Evolutionary conservation across 2,329 filamentous ascomycete genomes (phyloP).

Genomic region (Dactylellina leptospora): DNA sequence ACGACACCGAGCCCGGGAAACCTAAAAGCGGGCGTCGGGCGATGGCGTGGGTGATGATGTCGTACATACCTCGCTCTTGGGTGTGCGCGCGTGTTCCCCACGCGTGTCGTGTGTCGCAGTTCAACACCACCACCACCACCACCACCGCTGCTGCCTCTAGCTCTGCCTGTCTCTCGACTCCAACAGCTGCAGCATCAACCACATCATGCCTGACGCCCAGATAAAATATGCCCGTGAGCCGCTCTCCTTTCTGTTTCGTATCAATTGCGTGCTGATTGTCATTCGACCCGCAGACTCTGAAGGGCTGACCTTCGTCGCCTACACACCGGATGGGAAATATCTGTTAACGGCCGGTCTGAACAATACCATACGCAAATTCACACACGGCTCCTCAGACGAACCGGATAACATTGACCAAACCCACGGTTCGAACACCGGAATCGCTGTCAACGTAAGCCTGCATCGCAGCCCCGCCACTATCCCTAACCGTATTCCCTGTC

Average conservation of each 20-base stretch:
- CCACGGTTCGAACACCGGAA: slow-evolving; percentile 82
- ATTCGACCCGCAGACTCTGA: slow-evolving; percentile 70
- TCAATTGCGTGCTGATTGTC: background rate
- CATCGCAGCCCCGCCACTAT: background rate
- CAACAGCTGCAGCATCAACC: too few species aligned
- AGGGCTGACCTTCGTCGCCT: slow-evolving; percentile 84
- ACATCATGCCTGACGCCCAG: slow-evolving; percentile 41
- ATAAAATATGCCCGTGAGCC: slow-evolving; percentile 45
- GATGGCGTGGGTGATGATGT: too few species aligned
- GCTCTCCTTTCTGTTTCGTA: background rate
- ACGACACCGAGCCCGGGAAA: too few species aligned
- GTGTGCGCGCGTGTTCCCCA: too few species aligned
- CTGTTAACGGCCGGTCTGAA: slow-evolving; percentile 92
- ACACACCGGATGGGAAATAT: slow-evolving; percentile 86
- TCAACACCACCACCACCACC: too few species aligned
- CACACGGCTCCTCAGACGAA: slow-evolving; percentile 89
- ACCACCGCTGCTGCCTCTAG: too few species aligned
- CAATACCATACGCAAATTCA: slow-evolving; percentile 91
- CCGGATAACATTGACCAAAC: slow-evolving; percentile 91
- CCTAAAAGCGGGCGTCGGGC: too few species aligned
- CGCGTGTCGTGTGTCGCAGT: too few species aligned
- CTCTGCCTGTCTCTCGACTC: too few species aligned
- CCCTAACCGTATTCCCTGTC: background rate
- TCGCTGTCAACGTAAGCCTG: slow-evolving; percentile 71
- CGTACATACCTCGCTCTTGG: too few species aligned